phyloP scores from a whole-genome alignment of 176 grass and related monocot species.

The Olyra latifolia region DNA sequence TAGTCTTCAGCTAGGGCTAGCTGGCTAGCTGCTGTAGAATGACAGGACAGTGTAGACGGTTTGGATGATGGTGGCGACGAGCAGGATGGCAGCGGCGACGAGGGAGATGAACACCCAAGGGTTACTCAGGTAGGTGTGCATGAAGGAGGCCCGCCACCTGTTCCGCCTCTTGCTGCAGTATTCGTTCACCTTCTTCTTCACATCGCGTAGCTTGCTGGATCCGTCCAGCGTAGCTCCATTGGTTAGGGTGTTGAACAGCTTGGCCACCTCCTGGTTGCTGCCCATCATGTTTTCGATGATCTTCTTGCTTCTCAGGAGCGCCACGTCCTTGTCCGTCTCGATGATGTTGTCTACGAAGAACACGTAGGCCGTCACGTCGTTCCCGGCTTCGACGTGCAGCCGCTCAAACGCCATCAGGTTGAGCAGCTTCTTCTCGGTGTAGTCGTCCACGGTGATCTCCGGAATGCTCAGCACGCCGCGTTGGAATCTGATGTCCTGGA shows the following conservation, averaged over 20 bases:
- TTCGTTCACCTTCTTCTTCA: background rate
- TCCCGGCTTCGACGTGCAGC: conserved; percentile 31
- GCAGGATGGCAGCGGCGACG: background rate
- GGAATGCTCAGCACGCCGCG: too few species aligned
- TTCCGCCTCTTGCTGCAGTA: conserved; percentile 23
- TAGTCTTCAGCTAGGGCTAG: too few species aligned
- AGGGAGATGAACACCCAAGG: conserved; percentile 44
- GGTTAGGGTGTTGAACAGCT: conserved; percentile 19
- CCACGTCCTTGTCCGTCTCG: conserved; percentile 47
- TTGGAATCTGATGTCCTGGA: too few species aligned
- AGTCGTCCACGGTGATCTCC: too few species aligned
- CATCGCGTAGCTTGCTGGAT: too few species aligned
- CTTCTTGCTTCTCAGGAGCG: conserved; percentile 32
- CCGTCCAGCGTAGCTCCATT: too few species aligned
- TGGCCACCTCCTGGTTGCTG: conserved; percentile 24
- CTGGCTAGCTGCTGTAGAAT: too few species aligned
- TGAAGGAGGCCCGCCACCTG: conserved; percentile 33
- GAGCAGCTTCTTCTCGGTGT: too few species aligned
- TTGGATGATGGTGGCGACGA: conserved; percentile 41
- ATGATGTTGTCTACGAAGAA: conserved; percentile 71
- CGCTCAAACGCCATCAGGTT: too few species aligned
- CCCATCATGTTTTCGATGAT: background rate
- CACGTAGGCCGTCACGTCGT: conserved; percentile 44
- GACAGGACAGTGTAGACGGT: too few species aligned
- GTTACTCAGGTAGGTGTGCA: conserved; percentile 34